Percentiles rank a stretch among this genome's conserved stretches.
Conservation (phyloP, 495 filamentous ascomycete genomes). For the Filosporella fistucella region DNA sequence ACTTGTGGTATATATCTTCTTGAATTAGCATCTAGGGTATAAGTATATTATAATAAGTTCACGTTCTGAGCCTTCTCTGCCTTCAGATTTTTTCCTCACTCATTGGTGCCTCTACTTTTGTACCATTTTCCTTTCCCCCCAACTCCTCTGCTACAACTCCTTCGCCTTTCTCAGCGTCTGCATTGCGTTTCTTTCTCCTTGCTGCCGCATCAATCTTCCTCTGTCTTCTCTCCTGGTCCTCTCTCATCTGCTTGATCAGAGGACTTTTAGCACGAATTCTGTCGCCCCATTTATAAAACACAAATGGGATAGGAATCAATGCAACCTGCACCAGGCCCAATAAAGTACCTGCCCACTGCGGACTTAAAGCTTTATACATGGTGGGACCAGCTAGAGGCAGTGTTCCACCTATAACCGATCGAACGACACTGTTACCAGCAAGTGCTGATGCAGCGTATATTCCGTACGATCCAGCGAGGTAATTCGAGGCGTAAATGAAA, state of each 20-base stretch:
- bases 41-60: no score
- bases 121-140: conserved; percentile 3
- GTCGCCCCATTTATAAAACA: conserved; percentile 73
- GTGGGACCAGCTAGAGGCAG: conserved; percentile 69
- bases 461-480: conserved; percentile 73
- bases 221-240: conserved; percentile 47
- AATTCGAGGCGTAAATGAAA: conserved; percentile 79
- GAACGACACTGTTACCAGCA: conserved; percentile 69
- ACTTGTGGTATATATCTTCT: no score
- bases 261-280: conserved; percentile 60
- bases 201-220: conserved; percentile 11
- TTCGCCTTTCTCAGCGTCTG: conserved; percentile 3
- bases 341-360: conserved; percentile 76
- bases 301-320: conserved; percentile 73
- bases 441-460: conserved; percentile 74
- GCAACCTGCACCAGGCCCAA: conserved; percentile 64
- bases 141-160: not conserved
- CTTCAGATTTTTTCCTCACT: no score
- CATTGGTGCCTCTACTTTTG: not conserved
- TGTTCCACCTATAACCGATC: conserved; percentile 62
- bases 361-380: conserved; percentile 65
- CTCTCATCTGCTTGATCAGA: conserved; percentile 65
- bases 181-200: conserved; percentile 8
- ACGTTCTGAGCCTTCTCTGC: no score
- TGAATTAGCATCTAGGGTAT: no score